Evolutionary conservation across 2,329 filamentous ascomycete genomes (phyloP), one percentile per base, ranked within the genome.

Genomic region (Paraphaeosphaeria minitans): DNA sequence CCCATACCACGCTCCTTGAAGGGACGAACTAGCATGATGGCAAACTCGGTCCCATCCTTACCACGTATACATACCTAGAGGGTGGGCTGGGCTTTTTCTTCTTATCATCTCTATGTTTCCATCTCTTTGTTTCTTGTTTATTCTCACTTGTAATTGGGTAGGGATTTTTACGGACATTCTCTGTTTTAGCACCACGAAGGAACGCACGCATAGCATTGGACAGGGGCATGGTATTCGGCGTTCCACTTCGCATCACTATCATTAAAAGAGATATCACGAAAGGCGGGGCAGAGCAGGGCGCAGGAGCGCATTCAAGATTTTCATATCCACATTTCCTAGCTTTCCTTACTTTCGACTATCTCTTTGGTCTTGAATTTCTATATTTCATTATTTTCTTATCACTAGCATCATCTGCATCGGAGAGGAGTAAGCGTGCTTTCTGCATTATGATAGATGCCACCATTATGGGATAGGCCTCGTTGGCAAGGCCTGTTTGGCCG

Each of bases 261-360:
- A 8, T 56, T 56, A 48, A 39, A 39, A 56, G 54, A 56, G 33
- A 43, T 55, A 55, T 48, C 14, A 22, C n/a, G 33, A n/a, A 27
- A 16, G 33, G 47, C 16, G 6, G 31, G 27, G 19, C 41, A 35
- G 51, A 27, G 16, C 16, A 46, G 33, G 42, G 46, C 31, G 45
- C 47, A 47, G 45, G 43, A 16, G 31, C 37, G 50, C 22, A 39
- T 51, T 35, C n/a, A 65, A 66, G 59, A 61, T 61, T 63, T 61
- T 42, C 61, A 58, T 65, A 65, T 55, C 50, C 59, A 58, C 60
- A 19, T 56, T 54, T 56, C 50, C 41, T 51, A 31, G 24, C 46
- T 56, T 45, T 35, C 46, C 43, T 42, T 54, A 51, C 37, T 57
- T 52, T 48, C 48, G 27, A 56, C 37, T 45, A 29, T 56, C 43